phyloP scores from a whole-genome alignment of 495 filamentous ascomycete genomes.

The Penicillium tannophilum region DNA sequence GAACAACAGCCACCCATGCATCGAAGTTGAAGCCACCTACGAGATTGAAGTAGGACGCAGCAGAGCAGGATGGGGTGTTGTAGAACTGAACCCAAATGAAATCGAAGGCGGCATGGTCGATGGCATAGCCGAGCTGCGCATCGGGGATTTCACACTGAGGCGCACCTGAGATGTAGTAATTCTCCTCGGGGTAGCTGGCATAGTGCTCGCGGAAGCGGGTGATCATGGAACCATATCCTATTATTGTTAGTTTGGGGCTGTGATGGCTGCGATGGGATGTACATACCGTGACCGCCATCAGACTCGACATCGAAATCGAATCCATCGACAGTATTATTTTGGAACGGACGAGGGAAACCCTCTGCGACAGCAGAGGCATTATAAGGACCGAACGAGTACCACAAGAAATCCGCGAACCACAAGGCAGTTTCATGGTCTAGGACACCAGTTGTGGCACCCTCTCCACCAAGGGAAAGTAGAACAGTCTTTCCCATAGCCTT shows the following conservation, averaged over 20 bases:
- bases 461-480: constrained; percentile 66
- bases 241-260: constrained; percentile 17
- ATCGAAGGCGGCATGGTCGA: constrained; percentile 55
- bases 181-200: constrained; percentile 41
- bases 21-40: constrained; percentile 61
- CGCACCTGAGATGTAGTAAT: constrained; percentile 64
- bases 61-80: constrained; percentile 60
- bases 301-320: constrained; percentile 72
- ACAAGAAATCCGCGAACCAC: constrained; percentile 62
- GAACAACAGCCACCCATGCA: constrained; percentile 65
- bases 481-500: constrained; percentile 67
- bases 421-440: constrained; percentile 32
- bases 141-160: constrained; percentile 68
- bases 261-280: constrained; percentile 8
- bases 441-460: constrained; percentile 41
- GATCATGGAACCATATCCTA: constrained; percentile 51
- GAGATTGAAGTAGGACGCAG: constrained; percentile 45
- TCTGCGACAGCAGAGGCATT: constrained; percentile 8
- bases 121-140: constrained; percentile 52
- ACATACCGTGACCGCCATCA: constrained; percentile 47
- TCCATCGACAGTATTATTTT: constrained; percentile 62
- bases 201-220: constrained; percentile 54
- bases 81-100: constrained; percentile 75
- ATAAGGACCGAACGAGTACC: constrained; percentile 63
- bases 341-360: constrained; percentile 59